Base-by-base conservation (phyloP, 2,329 filamentous ascomycete species). In the Trichoderma sp. region DNA sequence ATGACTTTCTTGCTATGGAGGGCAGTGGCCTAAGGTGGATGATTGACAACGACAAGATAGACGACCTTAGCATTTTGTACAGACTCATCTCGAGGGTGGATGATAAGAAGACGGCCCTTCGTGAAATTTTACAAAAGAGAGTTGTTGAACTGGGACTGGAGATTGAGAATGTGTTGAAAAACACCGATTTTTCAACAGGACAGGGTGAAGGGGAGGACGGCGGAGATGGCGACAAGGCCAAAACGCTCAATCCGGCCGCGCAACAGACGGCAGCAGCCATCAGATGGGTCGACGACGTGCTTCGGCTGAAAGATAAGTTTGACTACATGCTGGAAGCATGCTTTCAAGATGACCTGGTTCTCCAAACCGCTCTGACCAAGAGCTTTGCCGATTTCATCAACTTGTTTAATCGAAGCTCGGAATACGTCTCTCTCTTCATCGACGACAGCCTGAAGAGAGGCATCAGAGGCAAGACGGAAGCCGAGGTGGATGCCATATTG, bases 381-480 rank as follows among this genome's bases (percentile, higher is more conserved):
- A 97, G 95, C 81, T 98, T 98, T 80, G 90, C 94, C 1, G 93
- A 97, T 18, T 97, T 98, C 80, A 98, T 99, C 87, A 98, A 98
- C 82, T 85, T 91, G n/a, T 98, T 98, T 81, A 84, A 87, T 16
- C 92, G 95, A 77, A 93, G 93, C 79, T 94, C 96, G 1, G 97
- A 99, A 82, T 98, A 95, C 81, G 93, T 98, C 6, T 99, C 97
- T 0, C 89, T 99, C 0, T 99, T 97, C 84, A 97, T 99, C 75
- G 97, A 99, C 80, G 96, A 98, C 80, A 97, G 95, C 81, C 90
- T 99, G 80, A 98, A 97, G 86, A 94, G 96, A 79, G 95, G 95
- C 4, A 94, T 98, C 83, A 95, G 95, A 82, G 95, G 95, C 77
- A 98, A 97, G 87, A 96, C 94, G 0, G 97, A 98, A 80, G 89